phyloP scores from a whole-genome alignment of 1,284 basidiomycete genomes.

The Porogramme epimiltina region DNA sequence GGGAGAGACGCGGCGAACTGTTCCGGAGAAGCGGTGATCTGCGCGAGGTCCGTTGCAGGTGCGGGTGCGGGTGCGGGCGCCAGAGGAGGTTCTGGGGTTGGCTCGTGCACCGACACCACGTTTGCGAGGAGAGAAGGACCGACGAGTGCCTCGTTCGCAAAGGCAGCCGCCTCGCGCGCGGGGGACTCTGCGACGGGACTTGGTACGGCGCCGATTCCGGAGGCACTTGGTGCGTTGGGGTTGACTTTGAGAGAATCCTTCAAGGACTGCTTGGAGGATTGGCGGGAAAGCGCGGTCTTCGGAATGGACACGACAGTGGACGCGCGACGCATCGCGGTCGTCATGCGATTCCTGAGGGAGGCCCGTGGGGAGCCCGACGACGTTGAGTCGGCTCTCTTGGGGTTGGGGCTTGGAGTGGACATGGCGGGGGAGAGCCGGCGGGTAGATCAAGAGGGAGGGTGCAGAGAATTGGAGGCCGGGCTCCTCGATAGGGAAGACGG shows the following conservation, averaged over 20 bases:
- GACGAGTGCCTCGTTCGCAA: slow-evolving; percentile 6
- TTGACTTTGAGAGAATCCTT: slow-evolving; percentile 22
- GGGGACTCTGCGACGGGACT: slow-evolving; percentile 31
- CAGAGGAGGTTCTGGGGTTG: too few relatives aligned
- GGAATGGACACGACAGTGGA: slow-evolving; percentile 46
- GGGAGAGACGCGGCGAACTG: slow-evolving; percentile 9
- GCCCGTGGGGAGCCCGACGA: slow-evolving; percentile 11
- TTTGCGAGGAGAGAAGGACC: slow-evolving; percentile 27
- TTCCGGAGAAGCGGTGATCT: slow-evolving; percentile 16
- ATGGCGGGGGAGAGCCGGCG: slow-evolving; percentile 15
- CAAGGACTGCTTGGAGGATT: slow-evolving; percentile 31
- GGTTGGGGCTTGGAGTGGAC: slow-evolving; percentile 21
- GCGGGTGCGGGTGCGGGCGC: slow-evolving; percentile 6
- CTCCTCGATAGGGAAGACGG: slow-evolving; percentile 17
- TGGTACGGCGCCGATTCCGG: slow-evolving; percentile 4
- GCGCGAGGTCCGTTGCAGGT: neutral
- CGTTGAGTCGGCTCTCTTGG: slow-evolving; percentile 15
- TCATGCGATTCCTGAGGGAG: slow-evolving; percentile 35
- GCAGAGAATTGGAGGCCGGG: slow-evolving; percentile 18
- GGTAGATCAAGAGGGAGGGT: slow-evolving; percentile 11
- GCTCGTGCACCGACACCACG: slow-evolving; percentile 4
- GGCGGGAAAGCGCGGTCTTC: slow-evolving; percentile 33
- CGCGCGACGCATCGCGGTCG: slow-evolving; percentile 50
- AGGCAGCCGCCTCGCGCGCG: slow-evolving; percentile 25
- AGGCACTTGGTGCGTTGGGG: slow-evolving; percentile 14